Conservation (phyloP, 73 alveolate genomes). For the Paramecium biaurelia region DNA sequence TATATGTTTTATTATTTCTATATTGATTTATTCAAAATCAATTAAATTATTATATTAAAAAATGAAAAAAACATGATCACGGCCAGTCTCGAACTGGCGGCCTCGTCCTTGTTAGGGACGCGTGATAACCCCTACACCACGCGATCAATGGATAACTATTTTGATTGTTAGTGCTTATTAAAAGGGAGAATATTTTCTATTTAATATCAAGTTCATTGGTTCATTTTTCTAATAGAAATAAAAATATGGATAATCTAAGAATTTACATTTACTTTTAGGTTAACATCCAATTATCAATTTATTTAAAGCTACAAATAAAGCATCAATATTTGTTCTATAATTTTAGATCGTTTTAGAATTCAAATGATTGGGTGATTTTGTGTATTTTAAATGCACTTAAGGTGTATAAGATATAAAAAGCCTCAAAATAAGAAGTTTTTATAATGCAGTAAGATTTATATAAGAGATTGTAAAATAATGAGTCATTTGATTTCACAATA, state of each 20-base stretch:
- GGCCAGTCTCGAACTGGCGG: constrained; percentile 65
- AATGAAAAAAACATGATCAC: constrained; percentile 42
- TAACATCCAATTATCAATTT: neutral
- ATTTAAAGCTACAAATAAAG: too few species aligned
- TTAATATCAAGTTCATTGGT: neutral
- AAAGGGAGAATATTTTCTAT: neutral
- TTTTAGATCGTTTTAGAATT: neutral
- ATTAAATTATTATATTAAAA: neutral
- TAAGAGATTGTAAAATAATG: neutral
- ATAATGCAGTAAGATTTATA: neutral
- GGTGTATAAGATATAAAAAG: neutral
- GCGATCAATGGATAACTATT: neutral
- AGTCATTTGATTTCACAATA: too few species aligned
- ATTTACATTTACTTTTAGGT: neutral
- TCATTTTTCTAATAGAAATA: neutral
- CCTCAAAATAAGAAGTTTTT: neutral
- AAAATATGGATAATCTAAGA: neutral
- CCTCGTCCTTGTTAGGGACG: constrained; percentile 63
- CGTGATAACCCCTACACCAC: constrained; percentile 65
- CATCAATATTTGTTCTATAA: too few species aligned
- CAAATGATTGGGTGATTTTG: too few species aligned
- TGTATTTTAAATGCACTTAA: neutral
- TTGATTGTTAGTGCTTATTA: neutral
- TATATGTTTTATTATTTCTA: neutral
- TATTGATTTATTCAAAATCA: neutral